Percentiles rank a stretch among this genome's conserved stretches.
Conservation (phyloP, 345 rosid genomes). For the Clausena lansium region DNA sequence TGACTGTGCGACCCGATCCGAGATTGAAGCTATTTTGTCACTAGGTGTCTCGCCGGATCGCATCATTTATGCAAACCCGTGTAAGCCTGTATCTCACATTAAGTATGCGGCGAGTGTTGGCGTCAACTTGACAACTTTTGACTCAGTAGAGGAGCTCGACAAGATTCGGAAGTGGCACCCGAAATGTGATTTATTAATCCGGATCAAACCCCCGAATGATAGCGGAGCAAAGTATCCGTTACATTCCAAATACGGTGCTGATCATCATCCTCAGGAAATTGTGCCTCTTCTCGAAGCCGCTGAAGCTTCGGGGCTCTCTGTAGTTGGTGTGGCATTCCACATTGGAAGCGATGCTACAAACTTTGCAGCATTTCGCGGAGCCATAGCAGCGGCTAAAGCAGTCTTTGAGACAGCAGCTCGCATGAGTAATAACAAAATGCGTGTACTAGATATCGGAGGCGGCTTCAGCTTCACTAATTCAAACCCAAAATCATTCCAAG, state of each 20-base stretch:
- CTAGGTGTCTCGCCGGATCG: too few relatives aligned
- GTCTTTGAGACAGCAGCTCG: constrained; percentile 21
- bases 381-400: constrained; percentile 23
- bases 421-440: constrained; percentile 27
- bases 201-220: too few relatives aligned
- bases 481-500: too few relatives aligned
- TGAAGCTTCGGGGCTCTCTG: neutral
- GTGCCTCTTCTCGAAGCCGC: constrained; percentile 29
- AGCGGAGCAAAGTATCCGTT: neutral
- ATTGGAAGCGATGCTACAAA: constrained; percentile 23
- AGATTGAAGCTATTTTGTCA: too few relatives aligned
- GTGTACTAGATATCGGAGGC: constrained; percentile 29
- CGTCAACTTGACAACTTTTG: too few relatives aligned
- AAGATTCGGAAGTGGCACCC: too few relatives aligned
- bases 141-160: too few relatives aligned
- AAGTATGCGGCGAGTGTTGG: too few relatives aligned
- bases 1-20: too few relatives aligned
- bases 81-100: too few relatives aligned
- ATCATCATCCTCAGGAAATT: constrained; percentile 10
- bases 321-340: constrained; percentile 32
- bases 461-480: constrained; percentile 19
- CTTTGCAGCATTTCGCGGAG: constrained; percentile 15
- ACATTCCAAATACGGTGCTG: constrained; percentile 27
- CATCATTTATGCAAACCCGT: too few relatives aligned
- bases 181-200: too few relatives aligned